Evolutionary conservation across 768 basidiomycete species (phyloP).

Genomic region (Psilocybe cubensis): DNA sequence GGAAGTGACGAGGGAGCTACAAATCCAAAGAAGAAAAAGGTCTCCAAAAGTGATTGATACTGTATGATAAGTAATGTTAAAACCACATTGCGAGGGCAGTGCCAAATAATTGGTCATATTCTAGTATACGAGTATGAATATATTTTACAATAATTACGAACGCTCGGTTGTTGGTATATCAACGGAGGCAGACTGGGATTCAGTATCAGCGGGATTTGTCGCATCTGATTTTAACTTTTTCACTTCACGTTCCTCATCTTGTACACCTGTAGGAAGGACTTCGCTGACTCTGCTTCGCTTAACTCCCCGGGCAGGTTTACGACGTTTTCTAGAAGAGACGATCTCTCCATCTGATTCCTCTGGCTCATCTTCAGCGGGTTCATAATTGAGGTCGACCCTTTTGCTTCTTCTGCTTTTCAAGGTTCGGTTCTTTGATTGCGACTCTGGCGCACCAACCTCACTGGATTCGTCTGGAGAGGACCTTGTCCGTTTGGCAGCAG

Average conservation of each 20-base stretch:
- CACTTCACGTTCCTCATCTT: constrained; percentile 30
- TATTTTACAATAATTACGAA: too few species aligned
- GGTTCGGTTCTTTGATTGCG: constrained; percentile 17
- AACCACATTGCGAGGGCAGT: too few species aligned
- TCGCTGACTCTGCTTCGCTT: constrained; percentile 41
- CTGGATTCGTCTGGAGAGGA: constrained; percentile 26
- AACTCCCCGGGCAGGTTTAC: constrained; percentile 30
- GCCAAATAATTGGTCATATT: too few species aligned
- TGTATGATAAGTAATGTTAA: too few species aligned
- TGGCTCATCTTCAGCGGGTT: constrained; percentile 33
- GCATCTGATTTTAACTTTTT: constrained; percentile 39
- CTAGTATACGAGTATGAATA: too few species aligned
- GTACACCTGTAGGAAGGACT: constrained; percentile 19
- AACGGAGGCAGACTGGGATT: neutral
- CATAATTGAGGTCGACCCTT: constrained; percentile 39
- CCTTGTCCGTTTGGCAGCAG: constrained; percentile 28
- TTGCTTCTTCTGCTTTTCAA: constrained; percentile 27
- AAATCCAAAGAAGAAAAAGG: constrained; percentile 22
- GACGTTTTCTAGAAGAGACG: constrained; percentile 16
- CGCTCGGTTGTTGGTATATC: too few species aligned
- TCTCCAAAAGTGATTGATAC: constrained; percentile 2
- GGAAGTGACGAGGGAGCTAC: constrained; percentile 13
- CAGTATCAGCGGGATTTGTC: constrained; percentile 9
- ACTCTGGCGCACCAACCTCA: constrained; percentile 22
- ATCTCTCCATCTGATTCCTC: constrained; percentile 30